phyloP scores from a whole-genome alignment of 345 rosid species.

The Ricinus communis region DNA sequence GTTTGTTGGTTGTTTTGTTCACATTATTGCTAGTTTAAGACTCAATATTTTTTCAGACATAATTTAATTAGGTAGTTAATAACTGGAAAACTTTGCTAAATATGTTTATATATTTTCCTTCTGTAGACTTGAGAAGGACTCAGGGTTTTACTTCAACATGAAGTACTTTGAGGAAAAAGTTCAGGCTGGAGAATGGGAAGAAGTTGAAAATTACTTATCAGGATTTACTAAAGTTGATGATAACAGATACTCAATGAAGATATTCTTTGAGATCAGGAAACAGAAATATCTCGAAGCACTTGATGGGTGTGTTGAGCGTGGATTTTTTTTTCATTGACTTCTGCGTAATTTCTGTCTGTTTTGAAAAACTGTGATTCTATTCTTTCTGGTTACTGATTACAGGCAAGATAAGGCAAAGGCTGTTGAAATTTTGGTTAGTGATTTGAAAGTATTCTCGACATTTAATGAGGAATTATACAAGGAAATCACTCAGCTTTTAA shows the following conservation, averaged over 20 bases:
- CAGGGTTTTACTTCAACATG: conserved; percentile 68
- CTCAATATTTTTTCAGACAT: neutral
- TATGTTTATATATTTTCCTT: neutral
- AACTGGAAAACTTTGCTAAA: neutral
- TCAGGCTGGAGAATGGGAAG: conserved; percentile 76
- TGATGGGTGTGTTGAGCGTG: conserved; percentile 51
- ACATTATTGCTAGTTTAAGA: neutral
- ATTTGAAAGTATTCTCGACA: conserved; percentile 81
- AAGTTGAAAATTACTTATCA: conserved; percentile 62
- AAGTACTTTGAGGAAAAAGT: conserved; percentile 73
- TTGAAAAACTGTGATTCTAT: conserved; percentile 3
- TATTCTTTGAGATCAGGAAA: conserved; percentile 86
- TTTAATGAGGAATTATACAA: conserved; percentile 85
- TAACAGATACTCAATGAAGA: conserved; percentile 77
- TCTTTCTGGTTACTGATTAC: conserved; percentile 16
- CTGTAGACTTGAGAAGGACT: conserved; percentile 68
- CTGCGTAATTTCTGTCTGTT: neutral
- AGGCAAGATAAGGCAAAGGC: conserved; percentile 83
- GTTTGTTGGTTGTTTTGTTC: neutral
- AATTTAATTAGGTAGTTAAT: conserved; percentile 1
- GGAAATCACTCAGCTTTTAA: conserved; percentile 87
- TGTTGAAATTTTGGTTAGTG: conserved; percentile 75
- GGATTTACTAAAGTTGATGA: conserved; percentile 73
- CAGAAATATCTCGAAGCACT: conserved; percentile 91
- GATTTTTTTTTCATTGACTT: neutral